Evolutionary conservation across 441 rosid genomes (phyloP).

Genomic region (Populus trichocarpa): DNA sequence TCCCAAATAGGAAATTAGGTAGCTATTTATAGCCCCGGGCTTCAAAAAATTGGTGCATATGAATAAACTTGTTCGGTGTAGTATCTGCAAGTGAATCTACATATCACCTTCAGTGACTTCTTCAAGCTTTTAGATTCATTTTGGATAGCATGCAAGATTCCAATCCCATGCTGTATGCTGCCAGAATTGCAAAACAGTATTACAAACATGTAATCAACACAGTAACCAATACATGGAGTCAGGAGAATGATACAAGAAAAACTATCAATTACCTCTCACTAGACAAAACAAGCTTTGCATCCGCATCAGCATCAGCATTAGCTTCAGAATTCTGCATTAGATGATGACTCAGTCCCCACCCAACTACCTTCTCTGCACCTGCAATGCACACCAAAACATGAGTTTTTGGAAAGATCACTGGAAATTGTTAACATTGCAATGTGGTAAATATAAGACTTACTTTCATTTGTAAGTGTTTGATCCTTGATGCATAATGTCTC

Average conservation of each 20-base stretch:
- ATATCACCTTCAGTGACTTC: constrained; percentile 77
- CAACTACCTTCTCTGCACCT: constrained; percentile 88
- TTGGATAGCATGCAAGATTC: constrained; percentile 61
- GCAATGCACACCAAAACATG: constrained; percentile 22
- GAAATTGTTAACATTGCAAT: constrained; percentile 8
- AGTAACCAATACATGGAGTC: constrained; percentile 18
- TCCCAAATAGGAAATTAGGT: not conserved
- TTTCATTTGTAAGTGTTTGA: constrained; percentile 70
- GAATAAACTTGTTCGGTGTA: not conserved
- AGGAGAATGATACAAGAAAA: constrained; percentile 20
- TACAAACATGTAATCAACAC: constrained; percentile 21
- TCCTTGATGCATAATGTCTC: constrained; percentile 61
- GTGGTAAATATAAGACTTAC: constrained; percentile 37
- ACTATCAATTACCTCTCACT: constrained; percentile 61
- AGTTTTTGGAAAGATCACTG: not conserved
- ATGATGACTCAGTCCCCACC: constrained; percentile 88
- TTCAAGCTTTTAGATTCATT: constrained; percentile 78
- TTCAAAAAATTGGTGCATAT: not conserved
- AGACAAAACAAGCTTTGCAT: constrained; percentile 58
- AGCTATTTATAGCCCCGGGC: not conserved
- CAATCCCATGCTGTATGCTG: constrained; percentile 81
- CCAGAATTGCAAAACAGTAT: constrained; percentile 36
- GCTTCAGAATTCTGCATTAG: constrained; percentile 64
- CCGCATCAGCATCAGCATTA: constrained; percentile 31
- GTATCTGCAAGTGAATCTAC: not conserved